Base-by-base conservation (phyloP, 2,329 filamentous ascomycete species). In the Pyrenophora teres region DNA sequence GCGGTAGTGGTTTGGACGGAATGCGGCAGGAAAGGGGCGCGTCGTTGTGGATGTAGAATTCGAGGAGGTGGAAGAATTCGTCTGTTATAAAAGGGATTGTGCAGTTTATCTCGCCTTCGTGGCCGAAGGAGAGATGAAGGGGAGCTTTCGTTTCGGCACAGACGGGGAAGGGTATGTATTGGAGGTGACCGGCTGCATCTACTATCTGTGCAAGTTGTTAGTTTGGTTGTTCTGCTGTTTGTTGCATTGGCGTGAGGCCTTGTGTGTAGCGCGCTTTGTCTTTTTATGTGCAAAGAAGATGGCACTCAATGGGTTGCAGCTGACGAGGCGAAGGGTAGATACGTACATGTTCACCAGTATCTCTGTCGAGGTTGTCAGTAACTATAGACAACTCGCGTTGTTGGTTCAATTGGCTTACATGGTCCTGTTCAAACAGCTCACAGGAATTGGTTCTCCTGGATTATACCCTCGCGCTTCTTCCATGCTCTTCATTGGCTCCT, bases 41-140 rank as follows among this genome's bases (percentile, higher is more conserved):
- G 76, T 99, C 94, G 78, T 89, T 92, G 81, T 97, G 94, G 73
- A 97, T 87, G 81, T 97, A 97, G 82, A 97, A 97, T 78, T 97
- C 90, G 78, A 93, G 87, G 44, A 93, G 63, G 76, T 94, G 90
- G 80, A 91, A 94, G 80, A 92, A 88, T 35, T 88, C 83, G 71
- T 93, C 90, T 65, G 83, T 81, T 65, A 93, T 81, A 76, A 89
- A 83, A 69, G 87, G 80, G 65, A 94, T 86, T 48, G 90, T 94
- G 80, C 90, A 94, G 78, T 93, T 93, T 63, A 90, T 76, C 71
- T 96, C 92, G 60, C 75, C 75, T 71, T 93, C 90, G 62, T 89
- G 77, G 72, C 92, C 92, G 78, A 96, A 97, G 73, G 85, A 83
- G 72, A 99, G 87, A 67, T 94, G 86, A 65, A 99, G 86, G 0